Percentiles rank a stretch among this genome's conserved stretches.
These are phyloP conservation scores for Nematocida minor DNA, from an alignment of 371 early-diverging fungal species.

Conservation along the genomic window DNA sequence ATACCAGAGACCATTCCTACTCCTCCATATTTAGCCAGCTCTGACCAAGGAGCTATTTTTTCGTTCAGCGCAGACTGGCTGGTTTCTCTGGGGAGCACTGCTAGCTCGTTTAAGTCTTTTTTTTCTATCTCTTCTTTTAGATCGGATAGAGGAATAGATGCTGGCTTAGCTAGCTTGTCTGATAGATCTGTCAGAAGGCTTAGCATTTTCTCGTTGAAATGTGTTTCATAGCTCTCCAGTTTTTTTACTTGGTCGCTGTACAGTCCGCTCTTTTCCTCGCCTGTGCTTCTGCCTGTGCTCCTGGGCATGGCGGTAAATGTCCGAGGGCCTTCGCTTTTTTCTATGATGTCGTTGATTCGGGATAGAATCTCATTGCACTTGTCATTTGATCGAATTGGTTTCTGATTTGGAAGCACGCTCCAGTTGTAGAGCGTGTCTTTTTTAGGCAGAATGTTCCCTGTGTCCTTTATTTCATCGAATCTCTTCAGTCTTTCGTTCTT, in stretches of 20 bases:
- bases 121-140: neutral
- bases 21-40: neutral
- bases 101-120: no score
- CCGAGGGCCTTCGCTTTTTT: neutral
- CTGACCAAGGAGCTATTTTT: no score
- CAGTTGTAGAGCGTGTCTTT: neutral
- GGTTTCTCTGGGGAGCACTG: no score
- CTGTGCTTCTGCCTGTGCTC: neutral
- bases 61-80: no score
- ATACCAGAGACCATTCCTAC: neutral
- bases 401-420: neutral
- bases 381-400: neutral
- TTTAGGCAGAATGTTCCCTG: neutral
- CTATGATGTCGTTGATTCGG: conserved; percentile 21
- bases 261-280: no score
- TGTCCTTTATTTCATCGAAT: conserved; percentile 21
- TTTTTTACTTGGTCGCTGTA: no score
- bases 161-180: neutral
- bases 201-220: conserved; percentile 39
- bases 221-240: conserved; percentile 18
- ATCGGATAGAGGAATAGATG: neutral
- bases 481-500: conserved; percentile 19
- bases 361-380: conserved; percentile 9
- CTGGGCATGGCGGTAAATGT: neutral
- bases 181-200: conserved; percentile 27